Evolutionary conservation across 1,284 basidiomycete species (phyloP).

Genomic region (Apiotrichum veenhuisii): DNA sequence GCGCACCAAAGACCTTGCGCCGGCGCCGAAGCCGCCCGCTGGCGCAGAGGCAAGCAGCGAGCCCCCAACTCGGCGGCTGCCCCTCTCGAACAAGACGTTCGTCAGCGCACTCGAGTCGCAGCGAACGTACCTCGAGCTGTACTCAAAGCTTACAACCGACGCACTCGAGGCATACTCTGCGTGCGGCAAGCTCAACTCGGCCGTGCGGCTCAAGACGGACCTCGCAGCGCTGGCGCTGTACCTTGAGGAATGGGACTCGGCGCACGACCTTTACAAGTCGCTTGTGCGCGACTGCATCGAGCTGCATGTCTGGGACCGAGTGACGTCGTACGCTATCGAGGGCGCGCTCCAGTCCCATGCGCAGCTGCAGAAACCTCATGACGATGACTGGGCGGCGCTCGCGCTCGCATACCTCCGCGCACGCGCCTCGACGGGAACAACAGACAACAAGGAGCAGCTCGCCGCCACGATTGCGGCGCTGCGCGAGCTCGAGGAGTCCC

Average conservation of each 20-base stretch:
- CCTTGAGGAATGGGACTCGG: conserved; percentile 27
- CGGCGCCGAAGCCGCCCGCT: not conserved
- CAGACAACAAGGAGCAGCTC: conserved; percentile 9
- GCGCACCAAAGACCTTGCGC: conserved; percentile 10
- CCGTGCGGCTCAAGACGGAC: conserved; percentile 73
- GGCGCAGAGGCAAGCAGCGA: not conserved
- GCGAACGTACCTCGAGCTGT: conserved; percentile 68
- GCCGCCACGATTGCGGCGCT: conserved; percentile 20
- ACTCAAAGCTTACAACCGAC: conserved; percentile 67
- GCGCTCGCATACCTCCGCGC: conserved; percentile 42
- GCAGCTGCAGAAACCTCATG: conserved; percentile 22
- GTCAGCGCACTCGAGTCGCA: conserved; percentile 59
- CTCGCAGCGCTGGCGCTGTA: conserved; percentile 78
- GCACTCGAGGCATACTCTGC: conserved; percentile 77
- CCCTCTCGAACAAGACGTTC: conserved; percentile 64
- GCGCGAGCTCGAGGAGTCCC: conserved; percentile 12
- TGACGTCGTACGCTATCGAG: conserved; percentile 33
- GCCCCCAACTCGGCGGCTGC: conserved; percentile 1
- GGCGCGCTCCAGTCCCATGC: conserved; percentile 32
- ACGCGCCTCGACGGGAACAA: conserved; percentile 17
- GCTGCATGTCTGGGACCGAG: conserved; percentile 36
- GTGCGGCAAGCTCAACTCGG: conserved; percentile 75
- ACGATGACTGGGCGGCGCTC: conserved; percentile 39
- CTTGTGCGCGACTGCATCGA: conserved; percentile 38
- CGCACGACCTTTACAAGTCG: conserved; percentile 33